Evolutionary conservation across 495 filamentous ascomycete species (phyloP).

Genomic region (Schizothecium vesticola): DNA sequence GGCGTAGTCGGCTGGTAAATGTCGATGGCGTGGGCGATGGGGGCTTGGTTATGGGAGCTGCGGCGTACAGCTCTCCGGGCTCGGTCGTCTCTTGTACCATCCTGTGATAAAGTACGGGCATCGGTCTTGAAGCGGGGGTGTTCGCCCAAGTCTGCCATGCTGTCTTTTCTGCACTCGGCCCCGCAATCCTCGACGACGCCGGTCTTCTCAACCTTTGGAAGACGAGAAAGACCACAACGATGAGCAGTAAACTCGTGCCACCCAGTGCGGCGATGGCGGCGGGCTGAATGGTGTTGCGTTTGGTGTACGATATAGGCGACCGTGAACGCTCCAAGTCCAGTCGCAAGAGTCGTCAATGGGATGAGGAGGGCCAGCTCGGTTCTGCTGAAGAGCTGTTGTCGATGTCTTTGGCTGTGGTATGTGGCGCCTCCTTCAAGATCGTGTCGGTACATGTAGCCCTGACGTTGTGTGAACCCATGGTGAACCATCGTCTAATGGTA

Average conservation of each 20-base stretch:
- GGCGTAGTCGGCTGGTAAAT: neutral
- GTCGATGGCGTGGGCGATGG: neutral
- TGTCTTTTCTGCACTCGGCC: neutral
- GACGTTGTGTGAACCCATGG: neutral
- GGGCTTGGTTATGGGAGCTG: neutral
- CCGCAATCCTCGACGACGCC: neutral
- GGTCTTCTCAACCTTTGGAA: neutral
- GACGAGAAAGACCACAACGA: neutral
- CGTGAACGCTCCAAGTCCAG: neutral
- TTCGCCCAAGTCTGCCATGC: constrained; percentile 3
- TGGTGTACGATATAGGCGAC: constrained; percentile 11
- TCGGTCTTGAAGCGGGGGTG: neutral
- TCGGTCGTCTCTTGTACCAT: neutral
- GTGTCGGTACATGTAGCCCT: neutral
- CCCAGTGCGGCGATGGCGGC: constrained; percentile 4
- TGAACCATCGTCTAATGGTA: neutral
- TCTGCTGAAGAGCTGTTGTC: neutral
- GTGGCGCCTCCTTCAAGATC: neutral
- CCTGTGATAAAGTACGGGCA: neutral
- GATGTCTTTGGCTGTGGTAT: no score
- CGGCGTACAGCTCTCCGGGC: constrained; percentile 4
- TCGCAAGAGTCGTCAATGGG: neutral
- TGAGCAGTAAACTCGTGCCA: neutral
- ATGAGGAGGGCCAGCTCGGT: constrained; percentile 8
- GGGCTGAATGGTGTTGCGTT: neutral